Base-by-base conservation (phyloP, 306 rosid species). In the Acmispon strigosus region DNA sequence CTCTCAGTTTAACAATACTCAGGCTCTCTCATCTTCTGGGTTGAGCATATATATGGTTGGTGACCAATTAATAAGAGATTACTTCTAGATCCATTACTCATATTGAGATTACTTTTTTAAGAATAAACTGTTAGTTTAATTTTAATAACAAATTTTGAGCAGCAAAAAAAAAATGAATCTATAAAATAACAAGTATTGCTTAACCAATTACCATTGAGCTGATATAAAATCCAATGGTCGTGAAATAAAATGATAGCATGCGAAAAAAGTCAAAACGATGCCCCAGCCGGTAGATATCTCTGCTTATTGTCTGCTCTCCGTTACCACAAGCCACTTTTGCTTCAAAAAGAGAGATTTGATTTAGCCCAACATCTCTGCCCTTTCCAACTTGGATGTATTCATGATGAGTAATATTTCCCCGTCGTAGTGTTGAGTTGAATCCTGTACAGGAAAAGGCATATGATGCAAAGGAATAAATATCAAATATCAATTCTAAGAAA, bases 221-320 rank as follows among this genome's bases (percentile, higher is more conserved):
- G 79, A 83, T 17, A 52, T 91, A 94, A 75, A 94, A 90, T 73
- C 99, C 99, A 16, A 94, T 52, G 16, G 99, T 90, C 1, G 99
- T 87, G 75, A 91, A 94, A 79, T 91, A 89, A 76, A 66, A 94
- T 0, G 99, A 89, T 56, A 94, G 37, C 99, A 94, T 91, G 81
- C 97, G 98, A 84, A 94, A 90, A 77, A 94, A 94, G 90, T 94
- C 98, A 45, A 86, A 94, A 56, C 98, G 98, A 73, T 94, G 98
- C 15, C 98, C 98, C 64, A 94, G 81, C 48, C 98, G 84, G 76
- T 94, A 94, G 80, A 94, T 50, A 65, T 94, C 98, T 72, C 98
- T 89, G 88, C 97, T 94, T 44, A 94, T 74, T 5, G 73, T 83
- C 84, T 93, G 97, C 87, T 90, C 98, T 82, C 98, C 97, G 73